Evolutionary conservation across 2,329 filamentous ascomycete genomes (phyloP), one percentile per base, ranked within the genome.

Genomic region (Ophiostoma angusticollis): DNA sequence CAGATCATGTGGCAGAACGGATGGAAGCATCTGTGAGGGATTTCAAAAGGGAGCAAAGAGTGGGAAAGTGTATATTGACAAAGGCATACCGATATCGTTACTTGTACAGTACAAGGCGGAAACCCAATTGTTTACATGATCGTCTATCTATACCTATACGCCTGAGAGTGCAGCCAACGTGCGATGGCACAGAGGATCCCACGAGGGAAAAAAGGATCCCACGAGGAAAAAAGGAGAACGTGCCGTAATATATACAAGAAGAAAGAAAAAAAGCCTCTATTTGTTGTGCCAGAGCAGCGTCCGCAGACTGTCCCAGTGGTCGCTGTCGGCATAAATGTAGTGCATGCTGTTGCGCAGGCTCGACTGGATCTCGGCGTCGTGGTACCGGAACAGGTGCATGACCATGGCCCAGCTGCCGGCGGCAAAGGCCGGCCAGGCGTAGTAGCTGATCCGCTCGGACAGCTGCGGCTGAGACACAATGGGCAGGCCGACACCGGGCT

Each of bases 261-360:
- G 25, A 9, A 31, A 41, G 6, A n/a, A 41, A n/a, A 22, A 35
- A 13, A 9, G 9, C 31, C 13, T 40, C 49, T 51, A 79, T 55
- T 76, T 75, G 50, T 96, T 96, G 59, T 94, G 81, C 71, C 84
- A 80, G 16, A 94, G 53, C 52, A 96, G 77, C 49, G 80, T 96
- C 58, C 80, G 67, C 55, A 94, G 65, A 28, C 80, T 82, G 54
- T 93, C 82, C 85, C 89, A 98, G 43, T 82, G 70, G 54, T 95
- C 82, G 47, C 83, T 85, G 59, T 96, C 82, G 43, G 76, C 70
- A 58, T 89, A 98, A 67, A 98, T 94, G 56, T 98, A 98, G 51
- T 76, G 84, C 91, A 98, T 98, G 65, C 86, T 95, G 62, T 78
- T 87, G 58, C 85, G 74, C 67, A 98, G 63, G 59, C 87, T 95